Conservation (phyloP, 495 filamentous ascomycete species). For the Parmelia sp. region DNA sequence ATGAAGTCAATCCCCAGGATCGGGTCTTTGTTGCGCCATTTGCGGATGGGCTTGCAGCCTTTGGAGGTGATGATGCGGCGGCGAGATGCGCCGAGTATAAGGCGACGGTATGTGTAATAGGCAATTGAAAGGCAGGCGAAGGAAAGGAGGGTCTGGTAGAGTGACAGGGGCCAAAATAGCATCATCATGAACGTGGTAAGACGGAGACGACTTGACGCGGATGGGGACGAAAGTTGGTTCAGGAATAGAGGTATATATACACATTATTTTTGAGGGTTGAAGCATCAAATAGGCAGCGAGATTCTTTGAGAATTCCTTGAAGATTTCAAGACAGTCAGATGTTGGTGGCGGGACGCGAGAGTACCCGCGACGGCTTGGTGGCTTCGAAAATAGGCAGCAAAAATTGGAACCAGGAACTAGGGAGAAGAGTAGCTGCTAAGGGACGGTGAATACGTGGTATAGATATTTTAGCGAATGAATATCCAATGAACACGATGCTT, state of each 20-base stretch:
- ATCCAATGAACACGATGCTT: neutral
- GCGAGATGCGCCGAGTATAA: neutral
- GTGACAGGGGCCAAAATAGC: conserved; percentile 3
- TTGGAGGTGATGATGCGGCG: conserved; percentile 18
- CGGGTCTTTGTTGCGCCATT: conserved; percentile 11
- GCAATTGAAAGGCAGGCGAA: neutral
- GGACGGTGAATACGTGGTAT: too few species aligned
- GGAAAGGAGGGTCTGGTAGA: conserved; percentile 6
- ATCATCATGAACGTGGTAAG: neutral
- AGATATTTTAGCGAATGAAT: neutral
- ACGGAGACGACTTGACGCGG: too few species aligned
- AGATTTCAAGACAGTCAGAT: neutral
- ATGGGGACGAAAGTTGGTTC: too few species aligned
- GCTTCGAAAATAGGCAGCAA: conserved; percentile 5
- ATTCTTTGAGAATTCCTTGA: neutral
- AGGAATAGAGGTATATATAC: neutral
- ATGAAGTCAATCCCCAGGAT: conserved; percentile 28
- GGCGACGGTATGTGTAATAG: neutral
- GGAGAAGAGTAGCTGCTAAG: too few species aligned
- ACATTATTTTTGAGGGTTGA: neutral
- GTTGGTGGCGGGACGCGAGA: neutral
- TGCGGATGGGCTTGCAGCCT: conserved; percentile 19
- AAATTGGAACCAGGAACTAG: neutral
- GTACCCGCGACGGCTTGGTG: neutral
- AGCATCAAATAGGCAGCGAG: neutral